Evolutionary conservation across 2,329 filamentous ascomycete genomes (phyloP).

Genomic region (Zymoseptoria tritici): DNA sequence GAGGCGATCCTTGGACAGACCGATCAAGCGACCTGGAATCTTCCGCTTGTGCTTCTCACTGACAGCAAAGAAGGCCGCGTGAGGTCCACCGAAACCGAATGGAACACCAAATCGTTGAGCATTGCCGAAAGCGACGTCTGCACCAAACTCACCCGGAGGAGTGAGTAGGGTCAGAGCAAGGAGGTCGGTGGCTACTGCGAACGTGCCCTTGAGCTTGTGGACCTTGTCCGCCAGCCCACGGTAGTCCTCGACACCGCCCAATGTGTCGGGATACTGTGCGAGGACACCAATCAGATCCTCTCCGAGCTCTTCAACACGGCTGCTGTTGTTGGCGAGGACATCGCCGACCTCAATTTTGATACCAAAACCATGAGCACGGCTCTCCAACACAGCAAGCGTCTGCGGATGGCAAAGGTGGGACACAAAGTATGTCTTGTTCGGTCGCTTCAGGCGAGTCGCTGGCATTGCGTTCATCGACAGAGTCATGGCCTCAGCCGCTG

Average conservation of each 20-base stretch:
- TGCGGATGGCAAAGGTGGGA: slow-evolving; percentile 77
- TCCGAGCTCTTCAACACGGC: slow-evolving; percentile 64
- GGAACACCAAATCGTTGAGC: slow-evolving; percentile 88
- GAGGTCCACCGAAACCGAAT: slow-evolving; percentile 87
- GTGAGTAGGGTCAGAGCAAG: slow-evolving; percentile 80
- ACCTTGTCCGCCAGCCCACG: slow-evolving; percentile 64
- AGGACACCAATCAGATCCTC: slow-evolving; percentile 81
- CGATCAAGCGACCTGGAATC: slow-evolving; percentile 83
- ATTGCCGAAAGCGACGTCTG: slow-evolving; percentile 90
- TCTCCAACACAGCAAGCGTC: slow-evolving; percentile 74
- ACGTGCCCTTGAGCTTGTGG: slow-evolving; percentile 68
- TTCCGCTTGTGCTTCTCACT: slow-evolving; percentile 88
- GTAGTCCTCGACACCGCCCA: slow-evolving; percentile 72
- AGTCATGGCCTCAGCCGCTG: slow-evolving; percentile 92
- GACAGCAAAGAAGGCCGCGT: slow-evolving; percentile 92
- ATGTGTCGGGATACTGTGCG: slow-evolving; percentile 90
- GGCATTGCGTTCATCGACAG: slow-evolving; percentile 74
- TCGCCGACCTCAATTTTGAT: slow-evolving; percentile 71
- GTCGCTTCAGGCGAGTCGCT: slow-evolving; percentile 61
- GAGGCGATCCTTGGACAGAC: slow-evolving; percentile 82
- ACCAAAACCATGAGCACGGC: slow-evolving; percentile 84
- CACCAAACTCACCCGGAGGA: slow-evolving; percentile 87
- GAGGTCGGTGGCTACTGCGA: slow-evolving; percentile 84
- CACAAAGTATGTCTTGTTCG: slow-evolving; percentile 75
- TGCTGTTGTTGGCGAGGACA: slow-evolving; percentile 56